phyloP scores from a whole-genome alignment of 768 basidiomycete species.

The Floccularia luteovirens region DNA sequence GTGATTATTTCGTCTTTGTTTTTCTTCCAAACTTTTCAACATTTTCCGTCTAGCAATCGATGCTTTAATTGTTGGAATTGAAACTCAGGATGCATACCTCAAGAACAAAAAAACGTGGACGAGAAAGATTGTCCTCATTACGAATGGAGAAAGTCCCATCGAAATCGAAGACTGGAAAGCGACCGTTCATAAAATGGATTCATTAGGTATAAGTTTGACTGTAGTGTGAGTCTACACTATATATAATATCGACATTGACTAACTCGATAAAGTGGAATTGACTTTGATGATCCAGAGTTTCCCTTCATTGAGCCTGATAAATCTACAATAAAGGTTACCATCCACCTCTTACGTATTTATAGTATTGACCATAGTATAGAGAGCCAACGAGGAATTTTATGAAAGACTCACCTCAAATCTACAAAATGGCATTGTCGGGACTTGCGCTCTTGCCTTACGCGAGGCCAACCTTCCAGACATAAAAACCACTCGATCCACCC shows the following conservation, averaged over 20 bases:
- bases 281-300: constrained; percentile 73
- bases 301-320: constrained; percentile 64
- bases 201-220: constrained; percentile 47
- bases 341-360: not conserved
- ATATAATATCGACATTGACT: not conserved
- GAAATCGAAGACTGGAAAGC: constrained; percentile 72
- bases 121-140: constrained; percentile 75
- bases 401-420: constrained; percentile 31
- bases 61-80: constrained; percentile 78
- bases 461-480: constrained; percentile 57
- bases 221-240: constrained; percentile 52
- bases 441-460: constrained; percentile 56
- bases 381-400: constrained; percentile 72
- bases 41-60: constrained; percentile 55
- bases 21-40: constrained; percentile 1
- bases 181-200: constrained; percentile 58
- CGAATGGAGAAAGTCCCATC: constrained; percentile 75
- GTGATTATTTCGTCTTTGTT: constrained; percentile 22
- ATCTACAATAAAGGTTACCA: constrained; percentile 58
- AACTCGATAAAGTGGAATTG: constrained; percentile 57
- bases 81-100: constrained; percentile 67
- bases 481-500: constrained; percentile 59
- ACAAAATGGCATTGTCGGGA: constrained; percentile 49
- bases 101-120: constrained; percentile 76
- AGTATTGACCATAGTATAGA: constrained; percentile 28